Evolutionary conservation across 208 protist species (phyloP), one percentile per base, ranked within the genome.

Genomic region (Kentomonas sorsogonicus): DNA sequence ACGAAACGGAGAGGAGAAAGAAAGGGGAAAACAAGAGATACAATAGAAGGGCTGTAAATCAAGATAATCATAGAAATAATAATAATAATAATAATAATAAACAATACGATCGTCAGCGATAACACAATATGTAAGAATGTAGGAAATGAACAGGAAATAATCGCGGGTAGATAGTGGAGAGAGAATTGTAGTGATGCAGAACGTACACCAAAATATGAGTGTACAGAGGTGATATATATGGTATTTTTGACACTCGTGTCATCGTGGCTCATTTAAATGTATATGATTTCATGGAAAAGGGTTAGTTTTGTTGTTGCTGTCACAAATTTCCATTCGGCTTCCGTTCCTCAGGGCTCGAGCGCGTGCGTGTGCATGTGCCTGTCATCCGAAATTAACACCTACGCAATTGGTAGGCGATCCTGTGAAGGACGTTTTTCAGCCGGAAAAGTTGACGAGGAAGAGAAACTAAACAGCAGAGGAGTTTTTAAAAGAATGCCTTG

Each of bases 381-480:
- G 11, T 36, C 33, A 36, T 36, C 11, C 5, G 11, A 36, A 36
- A 11, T 36, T 36, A 15, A 5, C 7, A 36, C 5, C 7, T 36
- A 36, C 33, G 11, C 33, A 11, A 36, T 5, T 15, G 11, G 11
- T 15, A 36, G 11, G 11, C 5, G 11, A 15, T 15, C 5, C 11
- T 36, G 11, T 5, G 5, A 36, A 11, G 5, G 11, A 36, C 11
- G 11, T 36, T 5, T 15, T 36, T 36, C 5, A 36, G 11, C 5
- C 5, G 33, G 11, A 36, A 36, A 36, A 36, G 33, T 36, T 15
- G 11, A 36, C 45, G 44, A 69, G 38, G 34, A 53, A 55, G 30
- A 55, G 55, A 45, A 57, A 52, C 9, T 3, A n/a, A 22, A 25
- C 7, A 29, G 4, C 16, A 6, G 9, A 29, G 23, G 9, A 10